Conservation (phyloP, 768 basidiomycete genomes). For the Lactifluus echinatus region DNA sequence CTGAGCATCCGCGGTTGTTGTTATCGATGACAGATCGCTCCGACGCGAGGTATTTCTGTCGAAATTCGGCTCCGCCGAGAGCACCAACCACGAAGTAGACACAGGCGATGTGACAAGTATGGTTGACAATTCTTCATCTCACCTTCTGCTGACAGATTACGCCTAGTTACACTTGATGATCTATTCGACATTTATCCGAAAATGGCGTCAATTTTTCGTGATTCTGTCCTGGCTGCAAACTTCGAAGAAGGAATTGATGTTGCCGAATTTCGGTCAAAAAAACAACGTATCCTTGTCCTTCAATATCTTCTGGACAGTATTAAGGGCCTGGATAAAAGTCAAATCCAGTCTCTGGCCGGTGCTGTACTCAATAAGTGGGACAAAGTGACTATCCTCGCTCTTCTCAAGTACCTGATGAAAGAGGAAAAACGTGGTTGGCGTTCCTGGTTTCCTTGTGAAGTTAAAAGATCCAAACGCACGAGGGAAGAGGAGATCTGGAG, state of each 20-base stretch:
- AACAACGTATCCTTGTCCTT: not conserved
- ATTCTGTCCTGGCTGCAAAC: not conserved
- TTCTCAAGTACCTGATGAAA: not conserved
- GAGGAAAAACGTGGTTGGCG: not conserved
- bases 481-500: slow-evolving; percentile 3
- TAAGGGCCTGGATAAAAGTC: not conserved
- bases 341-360: not conserved
- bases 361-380: not conserved
- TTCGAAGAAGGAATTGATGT: not conserved
- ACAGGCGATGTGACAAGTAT: not conserved
- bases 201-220: not conserved
- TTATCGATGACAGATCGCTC: not conserved
- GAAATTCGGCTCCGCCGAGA: not conserved
- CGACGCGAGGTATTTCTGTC: not conserved
- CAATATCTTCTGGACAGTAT: not conserved
- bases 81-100: not conserved
- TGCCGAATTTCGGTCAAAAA: not conserved
- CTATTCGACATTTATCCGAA: slow-evolving; percentile 5
- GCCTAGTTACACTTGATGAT: not conserved
- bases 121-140: no score
- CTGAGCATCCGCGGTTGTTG: not conserved
- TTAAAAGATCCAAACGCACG: not conserved
- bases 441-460: not conserved
- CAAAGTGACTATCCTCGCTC: not conserved
- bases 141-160: not conserved